phyloP scores from a whole-genome alignment of 202 grass and related monocot genomes.

The Zoysia matrella region DNA sequence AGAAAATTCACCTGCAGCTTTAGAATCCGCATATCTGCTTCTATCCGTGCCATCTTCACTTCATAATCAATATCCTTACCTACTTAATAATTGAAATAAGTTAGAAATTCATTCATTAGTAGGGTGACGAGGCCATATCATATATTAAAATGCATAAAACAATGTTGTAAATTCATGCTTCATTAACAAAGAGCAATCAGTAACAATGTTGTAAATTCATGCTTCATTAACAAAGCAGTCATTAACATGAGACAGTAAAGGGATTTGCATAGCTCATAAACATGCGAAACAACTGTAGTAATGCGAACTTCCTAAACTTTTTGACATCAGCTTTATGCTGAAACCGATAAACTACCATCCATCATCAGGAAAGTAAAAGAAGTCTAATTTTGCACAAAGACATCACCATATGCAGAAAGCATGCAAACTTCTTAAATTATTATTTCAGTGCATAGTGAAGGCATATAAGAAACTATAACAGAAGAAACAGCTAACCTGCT shows the following conservation, averaged over 20 bases:
- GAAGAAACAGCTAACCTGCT: constrained; percentile 74
- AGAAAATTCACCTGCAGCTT: constrained; percentile 83
- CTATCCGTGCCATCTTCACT: constrained; percentile 64
- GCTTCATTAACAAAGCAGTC: background rate
- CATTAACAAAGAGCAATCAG: constrained; percentile 15
- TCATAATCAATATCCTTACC: constrained; percentile 77
- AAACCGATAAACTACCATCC: constrained; percentile 20
- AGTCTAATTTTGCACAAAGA: constrained; percentile 38
- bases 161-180: constrained; percentile 5
- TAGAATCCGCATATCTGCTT: constrained; percentile 92
- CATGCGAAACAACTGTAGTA: constrained; percentile 34
- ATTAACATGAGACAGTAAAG: constrained; percentile 13
- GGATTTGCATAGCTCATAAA: constrained; percentile 13
- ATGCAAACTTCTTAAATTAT: constrained; percentile 18
- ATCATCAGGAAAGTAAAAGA: background rate
- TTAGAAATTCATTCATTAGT: constrained; percentile 31
- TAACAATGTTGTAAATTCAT: background rate
- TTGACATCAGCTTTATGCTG: background rate
- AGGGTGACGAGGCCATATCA: background rate
- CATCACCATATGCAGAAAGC: constrained; percentile 2
- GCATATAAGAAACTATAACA: constrained; percentile 6
- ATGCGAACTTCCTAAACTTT: background rate
- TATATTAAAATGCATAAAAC: constrained; percentile 11
- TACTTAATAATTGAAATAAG: constrained; percentile 43
- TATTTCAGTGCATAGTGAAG: background rate